Percentiles rank a stretch among this genome's conserved stretches.
phyloP scores from a whole-genome alignment of 768 basidiomycete genomes.

The Grammothele lineata region DNA sequence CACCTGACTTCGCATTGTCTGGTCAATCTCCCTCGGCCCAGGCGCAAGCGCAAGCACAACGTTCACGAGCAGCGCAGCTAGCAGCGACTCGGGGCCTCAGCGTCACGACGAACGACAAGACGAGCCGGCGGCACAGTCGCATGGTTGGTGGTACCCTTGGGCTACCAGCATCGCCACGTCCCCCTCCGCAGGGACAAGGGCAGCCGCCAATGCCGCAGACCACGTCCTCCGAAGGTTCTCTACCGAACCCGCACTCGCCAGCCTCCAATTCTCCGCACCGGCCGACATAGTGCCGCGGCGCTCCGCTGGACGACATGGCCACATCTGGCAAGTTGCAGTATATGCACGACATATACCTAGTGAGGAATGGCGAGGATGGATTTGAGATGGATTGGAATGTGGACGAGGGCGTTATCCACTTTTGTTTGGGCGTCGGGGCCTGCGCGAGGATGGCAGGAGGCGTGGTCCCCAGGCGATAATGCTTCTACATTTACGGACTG shows the following conservation, averaged over 20 bases:
- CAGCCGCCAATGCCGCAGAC: slow-evolving; percentile 3
- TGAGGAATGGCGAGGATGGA: too few species aligned
- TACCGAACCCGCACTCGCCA: slow-evolving; percentile 28
- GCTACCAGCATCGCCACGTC: slow-evolving; percentile 44
- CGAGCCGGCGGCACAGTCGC: slow-evolving; percentile 55
- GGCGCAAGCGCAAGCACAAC: slow-evolving; percentile 21
- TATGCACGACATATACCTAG: too few species aligned
- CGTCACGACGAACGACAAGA: slow-evolving; percentile 50
- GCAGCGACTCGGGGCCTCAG: slow-evolving; percentile 73
- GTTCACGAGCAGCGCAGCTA: slow-evolving; percentile 50
- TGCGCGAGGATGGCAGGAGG: too few species aligned
- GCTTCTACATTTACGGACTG: slow-evolving; percentile 7
- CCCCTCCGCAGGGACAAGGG: slow-evolving; percentile 11
- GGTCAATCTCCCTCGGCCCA: too few species aligned
- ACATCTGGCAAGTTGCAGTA: too few species aligned
- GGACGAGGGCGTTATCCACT: too few species aligned
- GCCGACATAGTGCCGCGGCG: slow-evolving; percentile 16
- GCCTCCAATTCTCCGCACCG: slow-evolving; percentile 16
- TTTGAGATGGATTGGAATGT: too few species aligned
- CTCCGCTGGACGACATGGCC: too few species aligned
- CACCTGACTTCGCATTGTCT: too few species aligned
- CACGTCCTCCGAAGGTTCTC: too few species aligned
- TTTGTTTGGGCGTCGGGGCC: too few species aligned
- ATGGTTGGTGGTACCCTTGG: slow-evolving; percentile 61
- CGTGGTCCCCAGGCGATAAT: background rate